Percentiles rank a stretch among this genome's conserved stretches.
Evolutionary conservation across 2,329 filamentous ascomycete species (phyloP).

Genomic region (Alternaria sp.): DNA sequence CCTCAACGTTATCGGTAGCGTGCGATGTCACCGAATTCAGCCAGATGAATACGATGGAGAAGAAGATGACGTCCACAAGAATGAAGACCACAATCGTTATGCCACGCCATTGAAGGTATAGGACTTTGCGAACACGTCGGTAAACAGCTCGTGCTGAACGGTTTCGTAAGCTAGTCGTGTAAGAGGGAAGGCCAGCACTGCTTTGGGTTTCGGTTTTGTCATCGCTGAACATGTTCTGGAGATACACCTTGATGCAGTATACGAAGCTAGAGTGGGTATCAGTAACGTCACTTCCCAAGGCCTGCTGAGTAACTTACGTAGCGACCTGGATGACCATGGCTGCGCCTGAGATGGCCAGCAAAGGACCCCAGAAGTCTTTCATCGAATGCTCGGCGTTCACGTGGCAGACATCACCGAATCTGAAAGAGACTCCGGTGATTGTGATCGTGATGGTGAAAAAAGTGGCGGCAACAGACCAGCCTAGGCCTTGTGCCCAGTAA

Average conservation of each 20-base stretch:
- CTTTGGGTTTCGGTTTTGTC: conserved; percentile 70
- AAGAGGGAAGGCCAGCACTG: conserved; percentile 74
- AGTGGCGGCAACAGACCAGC: conserved; percentile 84
- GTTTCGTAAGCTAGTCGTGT: conserved; percentile 75
- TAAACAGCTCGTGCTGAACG: conserved; percentile 88
- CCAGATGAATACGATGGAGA: conserved; percentile 89
- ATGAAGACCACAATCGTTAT: conserved; percentile 91
- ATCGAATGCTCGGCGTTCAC: conserved; percentile 90
- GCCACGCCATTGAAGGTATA: conserved; percentile 93
- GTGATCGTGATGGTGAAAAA: conserved; percentile 80
- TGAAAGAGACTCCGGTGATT: conserved; percentile 91
- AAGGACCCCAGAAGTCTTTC: conserved; percentile 87
- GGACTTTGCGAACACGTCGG: conserved; percentile 82
- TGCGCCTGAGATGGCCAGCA: conserved; percentile 78
- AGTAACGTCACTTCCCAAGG: conserved; percentile 16
- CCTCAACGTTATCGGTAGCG: conserved; percentile 63
- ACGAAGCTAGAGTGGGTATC: conserved; percentile 53
- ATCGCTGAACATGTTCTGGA: conserved; percentile 79
- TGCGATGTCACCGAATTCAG: conserved; percentile 70
- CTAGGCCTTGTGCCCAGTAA: conserved; percentile 79
- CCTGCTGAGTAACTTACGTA: conserved; percentile 67
- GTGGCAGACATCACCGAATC: conserved; percentile 91
- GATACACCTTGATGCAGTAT: conserved; percentile 95
- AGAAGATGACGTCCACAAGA: conserved; percentile 90
- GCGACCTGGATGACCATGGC: conserved; percentile 83